Percentiles rank a stretch among this genome's conserved stretches.
Evolutionary conservation across 441 rosid species (phyloP).

Genomic region (Gossypium aridum): DNA sequence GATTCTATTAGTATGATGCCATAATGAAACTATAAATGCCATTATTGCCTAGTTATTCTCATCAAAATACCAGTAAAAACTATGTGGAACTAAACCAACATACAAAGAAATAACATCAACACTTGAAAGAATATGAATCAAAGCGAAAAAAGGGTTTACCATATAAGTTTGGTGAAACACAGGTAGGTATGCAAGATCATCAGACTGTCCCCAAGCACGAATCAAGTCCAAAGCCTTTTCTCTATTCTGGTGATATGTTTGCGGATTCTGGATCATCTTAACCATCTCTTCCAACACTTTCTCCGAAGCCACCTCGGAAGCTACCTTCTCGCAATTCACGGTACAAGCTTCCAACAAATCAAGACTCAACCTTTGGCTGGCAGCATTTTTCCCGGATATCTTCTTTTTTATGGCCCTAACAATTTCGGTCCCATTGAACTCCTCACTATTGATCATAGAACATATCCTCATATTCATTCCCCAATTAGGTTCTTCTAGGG

Average conservation of each 20-base stretch:
- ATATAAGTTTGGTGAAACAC: slow-evolving; percentile 71
- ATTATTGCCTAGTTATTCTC: not conserved
- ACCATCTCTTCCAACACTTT: slow-evolving; percentile 90
- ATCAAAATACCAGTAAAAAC: not conserved
- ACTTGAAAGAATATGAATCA: not conserved
- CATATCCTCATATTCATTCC: slow-evolving; percentile 87
- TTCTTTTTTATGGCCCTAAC: slow-evolving; percentile 68
- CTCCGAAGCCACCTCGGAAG: slow-evolving; percentile 80
- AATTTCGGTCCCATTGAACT: slow-evolving; percentile 58
- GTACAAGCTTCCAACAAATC: slow-evolving; percentile 76
- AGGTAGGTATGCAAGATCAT: slow-evolving; percentile 73
- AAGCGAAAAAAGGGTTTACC: slow-evolving; percentile 19
- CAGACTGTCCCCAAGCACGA: slow-evolving; percentile 80
- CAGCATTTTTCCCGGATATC: slow-evolving; percentile 49
- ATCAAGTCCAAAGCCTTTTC: slow-evolving; percentile 61
- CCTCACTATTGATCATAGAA: slow-evolving; percentile 66
- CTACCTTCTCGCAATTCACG: slow-evolving; percentile 81
- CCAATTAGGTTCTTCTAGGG: slow-evolving; percentile 74
- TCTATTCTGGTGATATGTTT: slow-evolving; percentile 44
- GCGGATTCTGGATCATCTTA: slow-evolving; percentile 60
- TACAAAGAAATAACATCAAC: not conserved
- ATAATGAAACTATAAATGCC: not conserved
- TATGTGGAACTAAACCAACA: not conserved
- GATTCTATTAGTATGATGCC: not conserved
- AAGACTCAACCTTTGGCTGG: slow-evolving; percentile 62